phyloP scores from a whole-genome alignment of 2,329 filamentous ascomycete species.

The Cercospora canescens region DNA sequence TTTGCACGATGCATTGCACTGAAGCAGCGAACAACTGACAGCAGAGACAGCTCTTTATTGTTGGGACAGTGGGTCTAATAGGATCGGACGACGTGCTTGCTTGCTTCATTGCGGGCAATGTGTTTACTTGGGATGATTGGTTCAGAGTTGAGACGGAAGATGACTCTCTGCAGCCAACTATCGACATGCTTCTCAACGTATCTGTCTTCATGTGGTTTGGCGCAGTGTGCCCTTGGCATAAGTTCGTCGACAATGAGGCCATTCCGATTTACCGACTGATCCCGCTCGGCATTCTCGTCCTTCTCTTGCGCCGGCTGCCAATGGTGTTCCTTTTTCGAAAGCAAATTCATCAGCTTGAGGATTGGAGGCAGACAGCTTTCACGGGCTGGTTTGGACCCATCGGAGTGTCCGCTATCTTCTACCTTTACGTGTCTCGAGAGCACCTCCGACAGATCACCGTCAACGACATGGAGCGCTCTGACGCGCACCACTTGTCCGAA shows the following conservation, averaged over 20 bases:
- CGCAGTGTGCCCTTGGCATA: constrained; percentile 77
- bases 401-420: constrained; percentile 87
- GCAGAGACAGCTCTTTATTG: constrained; percentile 66
- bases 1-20: constrained; percentile 16
- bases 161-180: constrained; percentile 89
- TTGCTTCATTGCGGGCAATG: constrained; percentile 89
- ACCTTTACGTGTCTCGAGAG: constrained; percentile 77
- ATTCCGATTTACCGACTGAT: constrained; percentile 75
- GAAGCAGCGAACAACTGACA: neutral
- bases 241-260: constrained; percentile 66
- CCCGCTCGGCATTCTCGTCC: constrained; percentile 70
- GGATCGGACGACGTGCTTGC: constrained; percentile 88
- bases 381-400: constrained; percentile 94
- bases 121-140: constrained; percentile 81
- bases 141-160: constrained; percentile 86
- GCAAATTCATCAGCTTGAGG: constrained; percentile 75
- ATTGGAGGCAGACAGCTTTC: constrained; percentile 73
- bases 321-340: constrained; percentile 73
- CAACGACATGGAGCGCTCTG: constrained; percentile 61
- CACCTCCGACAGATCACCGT: constrained; percentile 64
- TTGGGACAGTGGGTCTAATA: constrained; percentile 82
- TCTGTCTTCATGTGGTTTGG: constrained; percentile 87
- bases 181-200: constrained; percentile 92
- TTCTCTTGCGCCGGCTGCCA: constrained; percentile 76
- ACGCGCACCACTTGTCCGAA: constrained; percentile 67